A percentile compares a stretch with the other conserved stretches of the same genome.
Evolutionary conservation across 495 filamentous ascomycete genomes (phyloP).

Genomic region (Aspergillus biplanus): DNA sequence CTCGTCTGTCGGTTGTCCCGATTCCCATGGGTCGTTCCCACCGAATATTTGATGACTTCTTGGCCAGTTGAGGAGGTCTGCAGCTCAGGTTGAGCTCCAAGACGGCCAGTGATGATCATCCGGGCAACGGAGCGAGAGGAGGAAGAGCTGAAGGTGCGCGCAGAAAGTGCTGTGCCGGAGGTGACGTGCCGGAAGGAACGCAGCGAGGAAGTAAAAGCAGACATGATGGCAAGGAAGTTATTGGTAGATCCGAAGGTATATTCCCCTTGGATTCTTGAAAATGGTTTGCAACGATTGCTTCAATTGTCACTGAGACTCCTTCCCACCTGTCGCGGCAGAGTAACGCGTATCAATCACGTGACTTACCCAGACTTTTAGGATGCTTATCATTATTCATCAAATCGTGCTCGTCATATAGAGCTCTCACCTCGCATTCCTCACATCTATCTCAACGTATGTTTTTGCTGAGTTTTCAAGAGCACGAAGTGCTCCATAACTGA

Average conservation of each 20-base stretch:
- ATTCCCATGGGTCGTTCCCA: constrained; percentile 62
- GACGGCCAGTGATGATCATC: constrained; percentile 76
- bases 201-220: constrained; percentile 51
- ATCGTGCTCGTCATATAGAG: too few relatives aligned
- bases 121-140: constrained; percentile 50
- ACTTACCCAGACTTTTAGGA: neutral
- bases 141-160: constrained; percentile 63
- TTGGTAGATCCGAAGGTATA: constrained; percentile 1
- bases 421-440: too few relatives aligned
- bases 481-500: too few relatives aligned
- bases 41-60: constrained; percentile 68
- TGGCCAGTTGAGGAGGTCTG: constrained; percentile 63
- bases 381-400: too few relatives aligned
- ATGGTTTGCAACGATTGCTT: constrained; percentile 15
- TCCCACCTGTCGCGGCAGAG: neutral
- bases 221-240: constrained; percentile 47
- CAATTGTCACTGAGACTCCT: neutral
- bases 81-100: constrained; percentile 72
- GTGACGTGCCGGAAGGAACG: constrained; percentile 40
- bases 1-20: constrained; percentile 67
- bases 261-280: constrained; percentile 26
- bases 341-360: constrained; percentile 7
- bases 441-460: too few relatives aligned
- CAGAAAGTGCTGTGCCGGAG: constrained; percentile 40
- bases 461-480: too few relatives aligned